These are phyloP conservation scores for Fraxinus platypoda DNA, from an alignment of 305 asterid species.

Conservation along the genomic window DNA sequence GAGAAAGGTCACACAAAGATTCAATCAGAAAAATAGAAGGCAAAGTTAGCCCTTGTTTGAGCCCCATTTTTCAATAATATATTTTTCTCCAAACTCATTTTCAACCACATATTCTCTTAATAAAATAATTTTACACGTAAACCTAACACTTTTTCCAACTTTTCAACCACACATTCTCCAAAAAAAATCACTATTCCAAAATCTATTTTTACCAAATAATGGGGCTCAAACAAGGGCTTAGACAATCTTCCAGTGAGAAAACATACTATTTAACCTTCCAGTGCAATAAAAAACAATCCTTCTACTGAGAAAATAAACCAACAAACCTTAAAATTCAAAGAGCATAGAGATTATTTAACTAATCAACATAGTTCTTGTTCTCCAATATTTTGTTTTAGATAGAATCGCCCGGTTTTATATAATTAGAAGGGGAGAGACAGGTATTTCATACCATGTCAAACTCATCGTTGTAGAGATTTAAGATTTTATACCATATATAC, in stretches of 20 bases:
- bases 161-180: too few relatives aligned
- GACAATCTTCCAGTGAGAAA: conserved; percentile 5
- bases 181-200: too few relatives aligned
- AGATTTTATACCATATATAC: neutral
- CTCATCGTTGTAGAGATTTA: neutral
- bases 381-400: neutral
- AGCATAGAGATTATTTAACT: neutral
- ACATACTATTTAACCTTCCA: neutral
- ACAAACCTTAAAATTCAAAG: conserved; percentile 11
- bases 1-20: conserved; percentile 1
- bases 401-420: neutral
- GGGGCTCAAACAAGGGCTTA: neutral
- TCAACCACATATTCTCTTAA: too few relatives aligned
- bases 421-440: neutral
- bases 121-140: too few relatives aligned
- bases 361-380: conserved; percentile 1
- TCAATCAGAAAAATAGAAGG: neutral
- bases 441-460: neutral
- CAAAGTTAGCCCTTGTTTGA: neutral
- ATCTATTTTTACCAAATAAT: too few relatives aligned
- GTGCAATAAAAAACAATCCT: conserved; percentile 4
- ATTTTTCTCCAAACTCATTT: too few relatives aligned
- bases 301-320: conserved; percentile 5
- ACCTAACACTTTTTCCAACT: too few relatives aligned
- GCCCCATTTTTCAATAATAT: too few relatives aligned